phyloP scores from a whole-genome alignment of 768 basidiomycete species.

The Panellus pusillus region DNA sequence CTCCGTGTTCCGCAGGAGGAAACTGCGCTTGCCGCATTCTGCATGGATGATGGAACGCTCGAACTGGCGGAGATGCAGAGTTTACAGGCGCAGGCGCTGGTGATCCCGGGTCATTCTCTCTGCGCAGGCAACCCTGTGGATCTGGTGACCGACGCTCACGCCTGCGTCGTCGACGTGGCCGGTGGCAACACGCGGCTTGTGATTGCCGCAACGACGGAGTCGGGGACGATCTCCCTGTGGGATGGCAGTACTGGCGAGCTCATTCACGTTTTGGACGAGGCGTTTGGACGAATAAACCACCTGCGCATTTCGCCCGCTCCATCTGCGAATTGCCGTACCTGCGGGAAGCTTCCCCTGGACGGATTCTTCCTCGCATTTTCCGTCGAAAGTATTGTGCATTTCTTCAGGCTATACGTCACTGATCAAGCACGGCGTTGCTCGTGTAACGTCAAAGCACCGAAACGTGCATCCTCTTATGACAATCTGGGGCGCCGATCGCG shows the following conservation, averaged over 20 bases:
- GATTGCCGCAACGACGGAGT: constrained; percentile 60
- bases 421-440: constrained; percentile 64
- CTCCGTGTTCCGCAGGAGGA: constrained; percentile 49
- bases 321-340: constrained; percentile 62
- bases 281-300: constrained; percentile 55
- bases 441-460: constrained; percentile 54
- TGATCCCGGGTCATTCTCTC: constrained; percentile 48
- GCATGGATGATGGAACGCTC: constrained; percentile 63
- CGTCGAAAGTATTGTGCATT: constrained; percentile 57
- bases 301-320: constrained; percentile 60
- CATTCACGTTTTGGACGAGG: constrained; percentile 60
- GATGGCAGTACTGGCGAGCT: constrained; percentile 66
- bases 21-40: constrained; percentile 55
- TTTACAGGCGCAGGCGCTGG: constrained; percentile 32
- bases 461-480: constrained; percentile 45
- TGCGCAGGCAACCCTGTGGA: constrained; percentile 62
- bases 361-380: constrained; percentile 69
- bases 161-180: constrained; percentile 50
- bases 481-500: constrained; percentile 58
- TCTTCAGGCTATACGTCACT: constrained; percentile 64
- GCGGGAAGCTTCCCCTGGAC: constrained; percentile 66
- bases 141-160: constrained; percentile 51
- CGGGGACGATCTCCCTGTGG: constrained; percentile 75
- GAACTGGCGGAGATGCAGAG: constrained; percentile 58
- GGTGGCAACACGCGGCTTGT: constrained; percentile 50